phyloP scores from a whole-genome alignment of 306 rosid species.

The Luffa aegyptiaca region DNA sequence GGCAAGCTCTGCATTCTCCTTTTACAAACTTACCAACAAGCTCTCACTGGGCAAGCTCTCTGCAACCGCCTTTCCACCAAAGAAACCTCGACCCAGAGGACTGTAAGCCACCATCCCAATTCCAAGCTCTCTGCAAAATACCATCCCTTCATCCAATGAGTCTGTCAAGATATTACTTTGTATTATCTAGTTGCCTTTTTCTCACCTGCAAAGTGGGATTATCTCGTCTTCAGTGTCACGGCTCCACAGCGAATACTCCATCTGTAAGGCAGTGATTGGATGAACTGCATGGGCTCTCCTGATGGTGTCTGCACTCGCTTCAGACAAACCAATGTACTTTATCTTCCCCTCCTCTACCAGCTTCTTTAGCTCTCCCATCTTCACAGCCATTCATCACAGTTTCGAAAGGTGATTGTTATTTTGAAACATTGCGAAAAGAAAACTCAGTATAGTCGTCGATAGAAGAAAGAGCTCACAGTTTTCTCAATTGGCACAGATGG shows the following conservation, averaged over 20 bases:
- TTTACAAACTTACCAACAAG: constrained; percentile 23
- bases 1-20: neutral
- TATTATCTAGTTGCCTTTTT: neutral
- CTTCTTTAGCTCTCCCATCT: constrained; percentile 71
- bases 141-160: neutral
- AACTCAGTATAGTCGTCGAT: neutral
- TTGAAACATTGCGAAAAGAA: neutral
- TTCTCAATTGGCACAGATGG: constrained; percentile 68
- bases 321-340: constrained; percentile 58
- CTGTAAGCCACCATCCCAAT: constrained; percentile 71
- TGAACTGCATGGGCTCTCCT: constrained; percentile 76
- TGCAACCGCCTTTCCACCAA: constrained; percentile 52
- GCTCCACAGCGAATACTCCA: constrained; percentile 71
- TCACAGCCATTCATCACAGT: neutral
- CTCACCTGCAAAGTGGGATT: constrained; percentile 59
- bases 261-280: constrained; percentile 65
- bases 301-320: constrained; percentile 60
- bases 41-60: constrained; percentile 36
- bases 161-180: neutral
- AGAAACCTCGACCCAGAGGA: constrained; percentile 71
- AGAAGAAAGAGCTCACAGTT: constrained; percentile 36
- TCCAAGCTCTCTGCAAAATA: constrained; percentile 49
- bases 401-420: neutral
- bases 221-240: constrained; percentile 61
- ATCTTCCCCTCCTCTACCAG: constrained; percentile 70